Conservation (phyloP, 176 grass and related monocot species). For the Olyra latifolia region DNA sequence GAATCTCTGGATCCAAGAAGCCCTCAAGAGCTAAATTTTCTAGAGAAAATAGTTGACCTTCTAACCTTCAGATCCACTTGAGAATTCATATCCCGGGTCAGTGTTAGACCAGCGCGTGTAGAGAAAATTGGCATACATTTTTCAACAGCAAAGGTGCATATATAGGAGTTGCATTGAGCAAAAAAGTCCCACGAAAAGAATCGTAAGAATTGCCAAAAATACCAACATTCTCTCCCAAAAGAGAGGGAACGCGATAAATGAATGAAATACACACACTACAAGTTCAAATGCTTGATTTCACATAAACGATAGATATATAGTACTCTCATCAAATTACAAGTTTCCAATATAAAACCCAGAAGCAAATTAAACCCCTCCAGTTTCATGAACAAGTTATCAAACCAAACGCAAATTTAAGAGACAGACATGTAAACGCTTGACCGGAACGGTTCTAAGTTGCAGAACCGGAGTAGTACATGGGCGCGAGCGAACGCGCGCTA, state of each 20-base stretch:
- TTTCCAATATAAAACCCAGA: not conserved
- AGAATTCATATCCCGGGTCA: too few relatives aligned
- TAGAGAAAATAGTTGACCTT: too few relatives aligned
- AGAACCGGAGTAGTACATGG: slow-evolving; percentile 16
- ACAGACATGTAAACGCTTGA: not conserved
- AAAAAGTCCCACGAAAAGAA: not conserved
- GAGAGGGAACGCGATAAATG: not conserved
- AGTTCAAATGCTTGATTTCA: not conserved
- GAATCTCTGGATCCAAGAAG: too few relatives aligned
- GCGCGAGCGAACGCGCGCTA: not conserved
- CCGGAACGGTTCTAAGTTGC: not conserved
- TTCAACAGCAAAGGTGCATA: not conserved
- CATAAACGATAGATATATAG: not conserved
- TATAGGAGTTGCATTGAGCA: not conserved
- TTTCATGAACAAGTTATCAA: slow-evolving; percentile 7
- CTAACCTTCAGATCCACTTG: too few relatives aligned
- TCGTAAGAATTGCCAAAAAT: not conserved
- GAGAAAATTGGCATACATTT: not conserved
- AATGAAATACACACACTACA: slow-evolving; percentile 1
- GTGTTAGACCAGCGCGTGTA: too few relatives aligned
- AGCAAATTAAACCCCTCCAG: not conserved
- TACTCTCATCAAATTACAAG: not conserved
- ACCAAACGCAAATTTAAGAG: not conserved
- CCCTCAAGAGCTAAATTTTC: too few relatives aligned
- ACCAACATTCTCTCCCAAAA: slow-evolving; percentile 8